A percentile compares a stretch with the other conserved stretches of the same genome.
Evolutionary conservation across 345 rosid species (phyloP).

Genomic region (Heritiera fomes): DNA sequence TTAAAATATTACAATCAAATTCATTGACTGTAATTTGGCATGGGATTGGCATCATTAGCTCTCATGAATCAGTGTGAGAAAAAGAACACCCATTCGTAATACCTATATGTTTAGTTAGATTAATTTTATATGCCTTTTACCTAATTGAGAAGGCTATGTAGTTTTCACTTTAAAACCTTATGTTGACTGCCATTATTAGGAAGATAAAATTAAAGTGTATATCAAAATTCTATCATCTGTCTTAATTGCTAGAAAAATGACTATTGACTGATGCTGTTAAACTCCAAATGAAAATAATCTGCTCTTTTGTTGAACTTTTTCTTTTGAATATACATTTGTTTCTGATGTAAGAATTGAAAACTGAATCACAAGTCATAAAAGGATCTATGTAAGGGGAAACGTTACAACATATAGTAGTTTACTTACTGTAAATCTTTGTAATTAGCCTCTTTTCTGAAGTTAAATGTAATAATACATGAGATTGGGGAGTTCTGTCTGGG

Average conservation of each 20-base stretch:
- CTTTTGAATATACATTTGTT: too few species aligned
- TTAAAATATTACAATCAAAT: background rate
- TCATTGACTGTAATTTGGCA: background rate
- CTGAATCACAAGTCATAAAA: too few species aligned
- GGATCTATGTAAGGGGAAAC: too few species aligned
- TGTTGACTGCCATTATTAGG: background rate
- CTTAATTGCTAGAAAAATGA: background rate
- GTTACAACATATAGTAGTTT: too few species aligned
- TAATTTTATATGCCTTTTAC: background rate
- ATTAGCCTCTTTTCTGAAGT: too few species aligned
- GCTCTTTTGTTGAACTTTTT: too few species aligned
- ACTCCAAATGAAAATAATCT: too few species aligned
- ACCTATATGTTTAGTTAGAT: background rate
- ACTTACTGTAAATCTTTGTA: too few species aligned
- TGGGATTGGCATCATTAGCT: background rate
- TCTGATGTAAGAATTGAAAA: too few species aligned
- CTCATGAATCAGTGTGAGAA: background rate
- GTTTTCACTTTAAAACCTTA: background rate
- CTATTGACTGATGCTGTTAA: too few species aligned
- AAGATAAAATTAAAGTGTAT: background rate
- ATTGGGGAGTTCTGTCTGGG: too few species aligned
- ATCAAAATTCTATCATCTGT: background rate
- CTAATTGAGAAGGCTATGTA: background rate
- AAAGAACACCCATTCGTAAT: background rate
- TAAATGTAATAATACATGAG: too few species aligned